Evolutionary conservation across 495 filamentous ascomycete genomes (phyloP), one percentile per base, ranked within the genome.

Genomic region (Letharia columbiana): DNA sequence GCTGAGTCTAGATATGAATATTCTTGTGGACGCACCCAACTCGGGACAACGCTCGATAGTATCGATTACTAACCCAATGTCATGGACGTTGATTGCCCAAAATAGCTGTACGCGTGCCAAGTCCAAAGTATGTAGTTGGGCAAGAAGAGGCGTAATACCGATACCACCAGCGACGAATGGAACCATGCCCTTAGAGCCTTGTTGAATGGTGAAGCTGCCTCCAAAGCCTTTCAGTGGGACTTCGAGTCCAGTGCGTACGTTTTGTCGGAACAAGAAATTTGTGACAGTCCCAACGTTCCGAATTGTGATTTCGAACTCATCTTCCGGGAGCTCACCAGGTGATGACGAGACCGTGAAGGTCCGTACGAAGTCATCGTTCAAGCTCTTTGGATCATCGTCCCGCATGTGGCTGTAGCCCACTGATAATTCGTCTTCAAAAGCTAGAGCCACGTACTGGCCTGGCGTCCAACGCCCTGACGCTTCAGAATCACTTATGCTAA

Each of bases 311-410:
- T 93, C 87, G 59, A 92, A 80, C 67, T 88, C 79, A 57, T 81
- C 76, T 8, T 77, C 58, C 10, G 72, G 70, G 37, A 73, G 61
- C 13, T 69, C 61, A 65, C 76, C 75, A 6, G 85, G 83, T 35
- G 77, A 72, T 3, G 82, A 89, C 0, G 86, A 88, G 8, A 92
- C 79, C 5, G 89, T 94, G 71, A 94, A 94, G 0, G 90, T 93
- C 45, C 91, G 79, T 28, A 92, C 77, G 69, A 85, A 92, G 71
- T 96, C 89, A 68, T 94, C 90, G 68, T 94, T 96, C 54, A 94
- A 71, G 68, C 84, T 88, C 68, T 79, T 78, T 18, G 90, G 90
- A 65, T 93, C 90, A 49, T 86, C 83, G 63, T 93, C 87, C 2
- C 85, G 78, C 91, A 94, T 94, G 72, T 94, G 91, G 60, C 78